Percentiles rank a stretch among this genome's conserved stretches.
Conservation (phyloP, 441 rosid genomes). For the Jatropha podagrica region DNA sequence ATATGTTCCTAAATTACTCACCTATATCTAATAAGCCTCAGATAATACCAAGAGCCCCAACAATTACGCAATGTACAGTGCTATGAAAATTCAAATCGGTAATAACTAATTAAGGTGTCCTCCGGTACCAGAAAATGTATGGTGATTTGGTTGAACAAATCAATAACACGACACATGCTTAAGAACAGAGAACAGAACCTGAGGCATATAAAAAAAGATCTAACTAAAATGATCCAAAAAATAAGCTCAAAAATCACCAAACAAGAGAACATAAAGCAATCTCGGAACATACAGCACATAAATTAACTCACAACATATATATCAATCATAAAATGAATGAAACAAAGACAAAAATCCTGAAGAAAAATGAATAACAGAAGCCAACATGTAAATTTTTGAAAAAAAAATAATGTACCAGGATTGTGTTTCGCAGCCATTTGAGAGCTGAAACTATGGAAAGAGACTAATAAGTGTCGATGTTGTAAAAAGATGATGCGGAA, state of each 20-base stretch:
- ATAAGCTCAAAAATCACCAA: background rate
- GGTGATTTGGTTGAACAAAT: background rate
- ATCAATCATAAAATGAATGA: background rate
- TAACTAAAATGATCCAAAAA: background rate
- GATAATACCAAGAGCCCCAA: background rate
- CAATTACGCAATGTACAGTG: background rate
- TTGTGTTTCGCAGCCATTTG: slow-evolving; percentile 47
- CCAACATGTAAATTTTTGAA: background rate
- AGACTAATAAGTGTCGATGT: background rate
- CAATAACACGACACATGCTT: background rate
- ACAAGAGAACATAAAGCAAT: slow-evolving; percentile 10
- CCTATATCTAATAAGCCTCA: background rate
- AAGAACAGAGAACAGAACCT: background rate
- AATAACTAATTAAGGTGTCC: background rate
- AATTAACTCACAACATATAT: slow-evolving; percentile 14
- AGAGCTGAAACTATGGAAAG: background rate
- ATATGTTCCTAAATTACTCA: slow-evolving; percentile 8
- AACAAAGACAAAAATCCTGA: slow-evolving; percentile 3
- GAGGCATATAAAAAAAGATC: slow-evolving; percentile 21
- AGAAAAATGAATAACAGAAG: slow-evolving; percentile 27
- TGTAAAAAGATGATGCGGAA: background rate
- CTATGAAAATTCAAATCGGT: background rate
- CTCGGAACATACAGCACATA: slow-evolving; percentile 10
- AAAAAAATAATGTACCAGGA: slow-evolving; percentile 37
- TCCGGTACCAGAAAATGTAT: background rate